These are phyloP conservation scores for Pilobolus umbonatus DNA, from an alignment of 192 early-diverging fungal species.

Conservation along the genomic window DNA sequence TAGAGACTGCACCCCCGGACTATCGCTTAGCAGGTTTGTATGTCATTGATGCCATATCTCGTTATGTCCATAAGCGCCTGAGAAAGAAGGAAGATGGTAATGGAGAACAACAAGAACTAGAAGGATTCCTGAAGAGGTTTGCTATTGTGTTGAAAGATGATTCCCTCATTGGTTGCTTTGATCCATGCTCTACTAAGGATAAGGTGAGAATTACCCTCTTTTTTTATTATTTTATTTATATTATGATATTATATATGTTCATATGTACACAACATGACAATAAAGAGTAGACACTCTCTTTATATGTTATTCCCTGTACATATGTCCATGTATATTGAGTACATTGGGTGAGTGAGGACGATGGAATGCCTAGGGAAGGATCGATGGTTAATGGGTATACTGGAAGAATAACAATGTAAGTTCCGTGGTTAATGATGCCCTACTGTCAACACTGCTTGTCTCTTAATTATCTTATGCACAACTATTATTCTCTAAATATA, in stretches of 20 bases:
- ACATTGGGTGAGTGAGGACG: background rate
- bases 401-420: too few species aligned
- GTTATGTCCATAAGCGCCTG: conserved; percentile 37
- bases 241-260: background rate
- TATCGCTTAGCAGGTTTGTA: conserved; percentile 58
- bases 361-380: too few species aligned
- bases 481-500: too few species aligned
- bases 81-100: conserved; percentile 29
- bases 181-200: conserved; percentile 25
- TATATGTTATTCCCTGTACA: background rate
- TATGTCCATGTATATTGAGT: background rate
- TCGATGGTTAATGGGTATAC: too few species aligned
- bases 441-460: too few species aligned
- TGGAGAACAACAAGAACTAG: conserved; percentile 2
- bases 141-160: conserved; percentile 24
- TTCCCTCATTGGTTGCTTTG: conserved; percentile 11
- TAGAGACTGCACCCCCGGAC: conserved; percentile 44
- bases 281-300: background rate
- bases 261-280: background rate
- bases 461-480: too few species aligned
- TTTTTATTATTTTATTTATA: background rate
- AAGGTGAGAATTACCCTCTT: conserved; percentile 28
- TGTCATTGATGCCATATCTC: conserved; percentile 56
- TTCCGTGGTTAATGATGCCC: too few species aligned
- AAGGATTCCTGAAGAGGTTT: conserved; percentile 30